A percentile compares a stretch with the other conserved stretches of the same genome.
Conservation (phyloP, 2,329 filamentous ascomycete species). For the Cytospora piceicola region DNA sequence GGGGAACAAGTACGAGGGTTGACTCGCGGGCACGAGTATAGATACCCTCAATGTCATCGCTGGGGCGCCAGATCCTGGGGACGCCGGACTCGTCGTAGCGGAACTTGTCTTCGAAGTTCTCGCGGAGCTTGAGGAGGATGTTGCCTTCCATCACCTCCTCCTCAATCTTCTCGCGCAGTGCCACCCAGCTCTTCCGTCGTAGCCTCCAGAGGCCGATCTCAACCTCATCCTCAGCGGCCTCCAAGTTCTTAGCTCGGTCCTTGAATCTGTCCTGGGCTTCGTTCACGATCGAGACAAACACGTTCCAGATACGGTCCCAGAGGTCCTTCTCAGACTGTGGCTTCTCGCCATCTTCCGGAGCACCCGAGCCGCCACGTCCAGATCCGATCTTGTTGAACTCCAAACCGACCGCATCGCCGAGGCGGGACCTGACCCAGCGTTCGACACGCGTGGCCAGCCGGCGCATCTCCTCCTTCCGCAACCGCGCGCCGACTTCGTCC, state of each 20-base stretch:
- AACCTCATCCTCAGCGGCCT: constrained; percentile 88
- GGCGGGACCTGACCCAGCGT: constrained; percentile 86
- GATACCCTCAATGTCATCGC: constrained; percentile 93
- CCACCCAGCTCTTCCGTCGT: constrained; percentile 91
- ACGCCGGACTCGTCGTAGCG: constrained; percentile 95
- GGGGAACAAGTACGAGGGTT: constrained; percentile 85
- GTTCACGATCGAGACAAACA: constrained; percentile 80
- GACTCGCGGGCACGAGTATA: constrained; percentile 93
- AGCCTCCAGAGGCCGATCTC: constrained; percentile 91
- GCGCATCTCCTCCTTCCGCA: constrained; percentile 96
- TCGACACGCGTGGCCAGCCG: constrained; percentile 88
- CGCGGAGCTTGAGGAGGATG: constrained; percentile 88
- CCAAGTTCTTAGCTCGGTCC: constrained; percentile 88
- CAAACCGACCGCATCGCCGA: constrained; percentile 84
- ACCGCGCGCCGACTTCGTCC: constrained; percentile 79
- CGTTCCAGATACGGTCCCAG: constrained; percentile 93
- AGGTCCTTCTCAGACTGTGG: constrained; percentile 78
- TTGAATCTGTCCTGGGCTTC: constrained; percentile 87
- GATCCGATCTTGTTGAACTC: constrained; percentile 97
- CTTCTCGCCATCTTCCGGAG: constrained; percentile 77
- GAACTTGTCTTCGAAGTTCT: constrained; percentile 99
- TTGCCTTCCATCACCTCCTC: constrained; percentile 99
- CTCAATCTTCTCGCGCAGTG: constrained; percentile 86
- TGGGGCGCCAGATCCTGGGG: constrained; percentile 93
- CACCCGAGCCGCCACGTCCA: constrained; percentile 79